phyloP scores from a whole-genome alignment of 1,284 basidiomycete genomes.

The Sparassis latifolia region DNA sequence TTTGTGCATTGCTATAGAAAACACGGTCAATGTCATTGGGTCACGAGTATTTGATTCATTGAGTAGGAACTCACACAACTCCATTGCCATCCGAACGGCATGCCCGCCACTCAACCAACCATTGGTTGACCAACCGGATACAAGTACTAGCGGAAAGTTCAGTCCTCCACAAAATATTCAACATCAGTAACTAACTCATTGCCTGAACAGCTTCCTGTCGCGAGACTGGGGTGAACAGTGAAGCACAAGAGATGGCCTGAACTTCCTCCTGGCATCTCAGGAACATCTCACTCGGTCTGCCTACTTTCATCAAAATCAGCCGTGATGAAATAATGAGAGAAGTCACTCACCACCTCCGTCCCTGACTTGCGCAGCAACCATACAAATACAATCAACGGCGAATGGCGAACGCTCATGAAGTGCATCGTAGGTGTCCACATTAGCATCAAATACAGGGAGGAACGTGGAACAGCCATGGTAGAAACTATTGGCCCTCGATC shows the following conservation, averaged over 20 bases:
- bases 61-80: conserved; percentile 55
- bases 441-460: conserved; percentile 78
- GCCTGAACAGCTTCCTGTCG: conserved; percentile 84
- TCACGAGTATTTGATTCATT: neutral
- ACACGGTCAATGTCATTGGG: neutral
- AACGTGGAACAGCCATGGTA: conserved; percentile 87
- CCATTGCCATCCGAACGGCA: conserved; percentile 90
- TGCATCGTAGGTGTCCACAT: conserved; percentile 73
- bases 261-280: conserved; percentile 73
- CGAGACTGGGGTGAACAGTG: conserved; percentile 78
- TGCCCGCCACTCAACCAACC: conserved; percentile 90
- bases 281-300: conserved; percentile 61
- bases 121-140: conserved; percentile 87
- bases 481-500: conserved; percentile 42
- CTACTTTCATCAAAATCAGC: conserved; percentile 24
- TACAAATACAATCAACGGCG: conserved; percentile 81
- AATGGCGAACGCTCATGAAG: conserved; percentile 79
- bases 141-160: conserved; percentile 48
- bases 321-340: neutral
- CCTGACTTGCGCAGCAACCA: conserved; percentile 82
- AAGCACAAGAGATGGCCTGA: conserved; percentile 76
- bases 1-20: conserved; percentile 69
- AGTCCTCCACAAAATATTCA: conserved; percentile 8
- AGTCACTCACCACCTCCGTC: conserved; percentile 70
- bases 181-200: conserved; percentile 56